A percentile compares a stretch with the other conserved stretches of the same genome.
Conservation (phyloP, 768 basidiomycete species). For the Mycena alexandri region DNA sequence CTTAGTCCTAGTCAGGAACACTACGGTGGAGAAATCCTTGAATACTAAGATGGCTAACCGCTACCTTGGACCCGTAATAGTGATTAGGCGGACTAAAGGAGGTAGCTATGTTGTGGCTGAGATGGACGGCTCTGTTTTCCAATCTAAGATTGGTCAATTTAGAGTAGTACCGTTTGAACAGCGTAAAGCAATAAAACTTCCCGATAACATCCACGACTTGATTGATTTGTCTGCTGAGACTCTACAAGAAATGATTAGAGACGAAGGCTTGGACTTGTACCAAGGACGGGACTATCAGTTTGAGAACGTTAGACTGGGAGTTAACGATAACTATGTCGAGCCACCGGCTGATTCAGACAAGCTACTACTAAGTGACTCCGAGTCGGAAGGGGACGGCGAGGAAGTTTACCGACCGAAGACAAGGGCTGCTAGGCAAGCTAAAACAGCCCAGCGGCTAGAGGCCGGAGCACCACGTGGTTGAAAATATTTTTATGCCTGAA, state of each 20-base stretch:
- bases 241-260: neutral
- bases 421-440: too few species aligned
- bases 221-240: constrained; percentile 20
- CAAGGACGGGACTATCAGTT: constrained; percentile 6
- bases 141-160: constrained; percentile 28
- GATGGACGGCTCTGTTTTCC: constrained; percentile 17
- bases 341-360: too few species aligned
- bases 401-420: too few species aligned
- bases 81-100: constrained; percentile 6
- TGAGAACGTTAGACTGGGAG: too few species aligned
- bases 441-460: too few species aligned
- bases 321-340: too few species aligned
- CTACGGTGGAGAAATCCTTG: constrained; percentile 12
- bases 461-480: too few species aligned
- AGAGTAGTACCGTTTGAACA: constrained; percentile 21
- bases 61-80: constrained; percentile 41
- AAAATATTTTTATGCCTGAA: too few species aligned
- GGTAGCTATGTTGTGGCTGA: constrained; percentile 3
- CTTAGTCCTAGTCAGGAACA: constrained; percentile 8
- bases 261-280: neutral
- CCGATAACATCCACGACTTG: constrained; percentile 11
- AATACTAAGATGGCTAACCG: constrained; percentile 11
- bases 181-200: neutral
- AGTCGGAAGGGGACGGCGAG: too few species aligned
- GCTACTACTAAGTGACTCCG: too few species aligned